phyloP scores from a whole-genome alignment of 106 monocot genomes.

The Dendrobium nobile region DNA sequence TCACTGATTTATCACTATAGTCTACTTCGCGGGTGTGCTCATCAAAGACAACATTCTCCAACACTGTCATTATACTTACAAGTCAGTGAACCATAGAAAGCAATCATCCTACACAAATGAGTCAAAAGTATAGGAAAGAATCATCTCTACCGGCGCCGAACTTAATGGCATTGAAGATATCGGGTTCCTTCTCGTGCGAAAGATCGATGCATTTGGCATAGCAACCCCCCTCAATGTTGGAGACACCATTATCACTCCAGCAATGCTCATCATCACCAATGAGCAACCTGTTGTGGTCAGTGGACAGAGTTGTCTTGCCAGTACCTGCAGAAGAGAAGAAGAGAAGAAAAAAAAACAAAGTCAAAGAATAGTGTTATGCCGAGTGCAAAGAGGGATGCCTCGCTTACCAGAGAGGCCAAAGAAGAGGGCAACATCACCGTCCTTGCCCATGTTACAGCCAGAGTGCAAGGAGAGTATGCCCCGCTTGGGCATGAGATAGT shows the following conservation, averaged over 20 bases:
- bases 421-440: conserved; percentile 93
- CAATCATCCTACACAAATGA: background rate
- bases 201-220: conserved; percentile 90
- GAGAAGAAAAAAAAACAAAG: no score
- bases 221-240: conserved; percentile 97
- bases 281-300: conserved; percentile 81
- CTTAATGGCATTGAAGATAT: conserved; percentile 93
- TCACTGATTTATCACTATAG: conserved; percentile 78
- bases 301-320: conserved; percentile 91
- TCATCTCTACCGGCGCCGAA: conserved; percentile 70
- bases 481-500: conserved; percentile 95
- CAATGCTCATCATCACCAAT: conserved; percentile 97
- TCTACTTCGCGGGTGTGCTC: conserved; percentile 86
- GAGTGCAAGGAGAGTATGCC: conserved; percentile 83
- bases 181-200: conserved; percentile 79
- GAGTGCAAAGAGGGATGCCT: background rate
- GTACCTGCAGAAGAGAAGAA: conserved; percentile 35
- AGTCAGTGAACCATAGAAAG: background rate
- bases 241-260: conserved; percentile 89
- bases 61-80: conserved; percentile 27
- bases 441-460: conserved; percentile 92
- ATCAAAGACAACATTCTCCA: conserved; percentile 95
- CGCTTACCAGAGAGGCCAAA: conserved; percentile 92
- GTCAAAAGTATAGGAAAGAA: background rate
- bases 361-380: no score